phyloP scores from a whole-genome alignment of 768 basidiomycete species.

The Podaxis sp. region DNA sequence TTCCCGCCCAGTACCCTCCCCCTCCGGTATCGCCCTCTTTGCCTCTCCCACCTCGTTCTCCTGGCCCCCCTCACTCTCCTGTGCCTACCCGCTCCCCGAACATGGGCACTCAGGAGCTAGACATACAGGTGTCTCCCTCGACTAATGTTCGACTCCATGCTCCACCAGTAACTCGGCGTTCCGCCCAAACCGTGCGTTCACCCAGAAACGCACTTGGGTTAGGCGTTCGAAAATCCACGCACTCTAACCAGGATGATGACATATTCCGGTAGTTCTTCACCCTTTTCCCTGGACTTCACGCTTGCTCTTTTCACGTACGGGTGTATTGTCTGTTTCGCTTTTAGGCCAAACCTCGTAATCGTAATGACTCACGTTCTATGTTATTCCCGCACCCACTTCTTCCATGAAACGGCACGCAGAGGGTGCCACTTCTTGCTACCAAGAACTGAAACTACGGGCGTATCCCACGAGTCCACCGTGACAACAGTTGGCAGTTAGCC shows the following conservation, averaged over 20 bases:
- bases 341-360: background rate
- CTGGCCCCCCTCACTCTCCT: constrained; percentile 25
- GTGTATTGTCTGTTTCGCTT: background rate
- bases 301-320: background rate
- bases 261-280: constrained; percentile 6
- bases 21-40: constrained; percentile 30
- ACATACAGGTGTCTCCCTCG: constrained; percentile 26
- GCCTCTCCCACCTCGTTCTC: constrained; percentile 38
- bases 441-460: too few species aligned
- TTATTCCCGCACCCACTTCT: background rate
- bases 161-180: constrained; percentile 24
- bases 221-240: constrained; percentile 23
- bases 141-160: constrained; percentile 39
- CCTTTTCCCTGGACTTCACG: background rate
- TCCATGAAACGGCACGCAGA: too few species aligned
- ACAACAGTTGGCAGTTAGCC: too few species aligned
- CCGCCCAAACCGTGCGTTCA: constrained; percentile 21
- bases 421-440: too few species aligned
- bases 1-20: constrained; percentile 22
- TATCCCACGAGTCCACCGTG: too few species aligned
- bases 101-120: constrained; percentile 32
- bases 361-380: background rate
- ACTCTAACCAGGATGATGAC: constrained; percentile 18
- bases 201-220: constrained; percentile 27
- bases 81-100: constrained; percentile 39